Conservation (phyloP, 768 basidiomycete genomes). For the Suillus americanus region DNA sequence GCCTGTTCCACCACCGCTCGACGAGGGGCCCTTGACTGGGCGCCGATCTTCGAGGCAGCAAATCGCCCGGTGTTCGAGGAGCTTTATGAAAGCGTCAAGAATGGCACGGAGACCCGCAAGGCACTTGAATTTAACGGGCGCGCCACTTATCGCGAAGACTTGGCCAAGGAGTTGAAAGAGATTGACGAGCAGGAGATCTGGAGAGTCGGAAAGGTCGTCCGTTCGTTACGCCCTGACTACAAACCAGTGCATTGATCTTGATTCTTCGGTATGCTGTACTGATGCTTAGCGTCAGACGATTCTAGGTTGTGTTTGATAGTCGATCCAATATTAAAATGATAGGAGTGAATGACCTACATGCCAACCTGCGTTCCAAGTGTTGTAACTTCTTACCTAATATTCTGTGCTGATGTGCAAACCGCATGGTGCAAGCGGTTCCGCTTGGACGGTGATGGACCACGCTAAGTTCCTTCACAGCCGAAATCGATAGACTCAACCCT, state of each 20-base stretch:
- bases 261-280: neutral
- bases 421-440: neutral
- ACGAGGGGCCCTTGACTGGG: slow-evolving; percentile 99
- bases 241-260: slow-evolving; percentile 33
- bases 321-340: neutral
- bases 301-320: neutral
- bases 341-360: neutral
- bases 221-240: slow-evolving; percentile 83
- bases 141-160: slow-evolving; percentile 88
- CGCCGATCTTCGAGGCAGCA: slow-evolving; percentile 92
- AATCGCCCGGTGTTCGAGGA: slow-evolving; percentile 93
- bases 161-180: slow-evolving; percentile 87
- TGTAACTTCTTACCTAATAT: neutral
- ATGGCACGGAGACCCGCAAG: slow-evolving; percentile 97
- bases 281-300: too few species aligned
- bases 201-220: slow-evolving; percentile 93
- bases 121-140: slow-evolving; percentile 95
- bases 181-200: slow-evolving; percentile 99
- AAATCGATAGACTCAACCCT: neutral
- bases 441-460: neutral
- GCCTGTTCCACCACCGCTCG: slow-evolving; percentile 99
- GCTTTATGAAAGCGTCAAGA: slow-evolving; percentile 90
- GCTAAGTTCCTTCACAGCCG: neutral
- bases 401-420: neutral
- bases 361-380: neutral